phyloP scores from a whole-genome alignment of 2,329 filamentous ascomycete species.

The Monilinia aucupariae region DNA sequence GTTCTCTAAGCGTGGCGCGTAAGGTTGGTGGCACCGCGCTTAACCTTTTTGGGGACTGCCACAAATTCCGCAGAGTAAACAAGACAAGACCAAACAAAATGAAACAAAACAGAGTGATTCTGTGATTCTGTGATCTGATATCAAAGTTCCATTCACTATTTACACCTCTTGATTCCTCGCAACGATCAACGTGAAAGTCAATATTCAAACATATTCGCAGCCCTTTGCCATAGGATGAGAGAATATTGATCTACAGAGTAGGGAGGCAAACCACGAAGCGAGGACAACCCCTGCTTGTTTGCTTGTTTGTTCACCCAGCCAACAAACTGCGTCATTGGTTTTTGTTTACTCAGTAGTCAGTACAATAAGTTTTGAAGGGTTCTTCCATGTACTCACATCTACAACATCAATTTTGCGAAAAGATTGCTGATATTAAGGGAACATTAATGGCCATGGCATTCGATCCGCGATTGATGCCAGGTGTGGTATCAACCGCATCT shows the following conservation, averaged over 20 bases:
- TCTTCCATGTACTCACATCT: conserved; percentile 30
- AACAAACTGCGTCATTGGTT: conserved; percentile 11
- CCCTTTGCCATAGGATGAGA: neutral
- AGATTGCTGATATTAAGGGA: conserved; percentile 31
- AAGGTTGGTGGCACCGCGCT: conserved; percentile 7
- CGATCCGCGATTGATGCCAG: conserved; percentile 43
- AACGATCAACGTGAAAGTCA: no score
- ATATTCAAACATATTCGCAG: neutral
- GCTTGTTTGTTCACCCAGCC: conserved; percentile 9
- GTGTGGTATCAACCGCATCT: conserved; percentile 60
- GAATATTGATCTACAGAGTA: neutral
- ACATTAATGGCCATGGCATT: conserved; percentile 39
- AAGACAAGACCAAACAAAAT: neutral
- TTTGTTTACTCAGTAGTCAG: no score
- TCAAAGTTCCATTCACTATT: no score
- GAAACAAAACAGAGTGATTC: neutral
- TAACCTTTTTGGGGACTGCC: conserved; percentile 6
- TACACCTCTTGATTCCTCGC: no score
- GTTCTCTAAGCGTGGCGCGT: neutral
- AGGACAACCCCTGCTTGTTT: neutral
- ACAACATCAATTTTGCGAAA: conserved; percentile 28
- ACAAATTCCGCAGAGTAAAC: neutral
- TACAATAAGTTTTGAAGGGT: neutral
- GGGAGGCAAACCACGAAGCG: neutral
- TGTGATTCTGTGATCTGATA: no score